Conservation (phyloP, 2,329 filamentous ascomycete genomes). For the Apiospora aurea region DNA sequence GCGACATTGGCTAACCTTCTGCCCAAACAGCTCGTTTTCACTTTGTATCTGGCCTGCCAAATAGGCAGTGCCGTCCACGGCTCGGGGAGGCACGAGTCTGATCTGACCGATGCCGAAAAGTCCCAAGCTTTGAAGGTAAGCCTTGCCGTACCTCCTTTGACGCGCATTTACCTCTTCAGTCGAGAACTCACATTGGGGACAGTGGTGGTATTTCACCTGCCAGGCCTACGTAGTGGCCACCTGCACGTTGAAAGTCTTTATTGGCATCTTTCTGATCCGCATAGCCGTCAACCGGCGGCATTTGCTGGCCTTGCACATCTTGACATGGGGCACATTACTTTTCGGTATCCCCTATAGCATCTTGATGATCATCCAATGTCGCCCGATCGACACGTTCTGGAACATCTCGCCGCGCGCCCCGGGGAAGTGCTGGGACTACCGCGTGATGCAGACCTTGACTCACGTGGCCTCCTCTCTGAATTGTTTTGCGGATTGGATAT, state of each 20-base stretch:
- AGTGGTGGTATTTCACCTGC: conserved; percentile 26
- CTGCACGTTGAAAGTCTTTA: conserved; percentile 22
- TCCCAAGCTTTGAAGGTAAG: conserved; percentile 23
- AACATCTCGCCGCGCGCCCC: conserved; percentile 22
- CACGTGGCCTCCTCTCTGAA: conserved; percentile 22
- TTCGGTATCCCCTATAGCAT: conserved; percentile 24
- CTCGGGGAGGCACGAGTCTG: conserved; percentile 14
- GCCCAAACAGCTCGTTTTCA: neutral
- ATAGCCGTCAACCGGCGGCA: conserved; percentile 22
- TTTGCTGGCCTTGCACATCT: conserved; percentile 1
- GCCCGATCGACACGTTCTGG: conserved; percentile 25
- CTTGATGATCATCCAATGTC: conserved; percentile 23
- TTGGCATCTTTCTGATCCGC: conserved; percentile 25
- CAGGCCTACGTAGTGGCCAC: conserved; percentile 24
- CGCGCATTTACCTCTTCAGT: neutral
- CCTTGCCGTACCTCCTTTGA: neutral
- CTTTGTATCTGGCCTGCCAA: conserved; percentile 16
- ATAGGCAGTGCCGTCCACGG: conserved; percentile 17
- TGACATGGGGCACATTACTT: conserved; percentile 9
- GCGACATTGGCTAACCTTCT: neutral
- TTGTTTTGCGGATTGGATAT: conserved; percentile 22
- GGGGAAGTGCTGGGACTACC: conserved; percentile 25
- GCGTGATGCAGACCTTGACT: conserved; percentile 11
- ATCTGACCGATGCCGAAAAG: conserved; percentile 4
- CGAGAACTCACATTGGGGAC: neutral